Base-by-base conservation (phyloP, 225 moss, liverwort and hornwort genomes). In the Sphagnum contortum region DNA sequence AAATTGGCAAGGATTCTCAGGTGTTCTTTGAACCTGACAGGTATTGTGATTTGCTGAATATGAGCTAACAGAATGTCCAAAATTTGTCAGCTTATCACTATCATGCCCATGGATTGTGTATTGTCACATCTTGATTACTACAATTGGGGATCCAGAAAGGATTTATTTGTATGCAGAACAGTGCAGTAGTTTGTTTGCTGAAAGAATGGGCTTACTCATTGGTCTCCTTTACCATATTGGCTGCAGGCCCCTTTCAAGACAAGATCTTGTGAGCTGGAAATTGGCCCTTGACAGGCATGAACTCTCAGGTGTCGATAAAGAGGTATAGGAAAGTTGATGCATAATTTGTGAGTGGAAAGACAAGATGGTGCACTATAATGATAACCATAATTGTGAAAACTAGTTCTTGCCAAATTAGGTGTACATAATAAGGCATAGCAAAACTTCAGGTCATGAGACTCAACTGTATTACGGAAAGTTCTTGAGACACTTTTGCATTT, bases 181-280 rank as follows among this genome's bases (percentile, higher is more conserved):
- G 29, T 58, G 6, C 44, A 44, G 29, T 29, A 29, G 29, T 29
- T 29, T 29, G 29, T 29, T 29, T 29, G 29, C 29, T 29, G 29
- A 29, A 29, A 29, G 29, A 29, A 29, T 29, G 29, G 29, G 29
- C 29, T 0, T 29, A 29, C 1, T 29, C 29, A 29, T 29, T 29
- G 29, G 29, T 29, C 1, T 29, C 29, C 29, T 29, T 58, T 2
- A 8, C 61, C 49, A 48, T 3, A 65, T 63, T 49, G 54, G 48
- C 60, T 72, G 52, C 83, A 80, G 83, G 13, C 66, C 76, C 48
- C 72, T 87, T 13, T 85, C 87, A 55, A 79, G 92, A 59, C 87
- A 85, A 65, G 89, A 92, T 76, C 71, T 92, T 54, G 81, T 92
- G 48, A 79, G 71, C 72, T 92, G 89, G 92, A 92, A 85, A 71